These are phyloP conservation scores for Ceratocystis eucalypticola DNA, from an alignment of 2,329 filamentous ascomycete genomes.

Conservation along the genomic window DNA sequence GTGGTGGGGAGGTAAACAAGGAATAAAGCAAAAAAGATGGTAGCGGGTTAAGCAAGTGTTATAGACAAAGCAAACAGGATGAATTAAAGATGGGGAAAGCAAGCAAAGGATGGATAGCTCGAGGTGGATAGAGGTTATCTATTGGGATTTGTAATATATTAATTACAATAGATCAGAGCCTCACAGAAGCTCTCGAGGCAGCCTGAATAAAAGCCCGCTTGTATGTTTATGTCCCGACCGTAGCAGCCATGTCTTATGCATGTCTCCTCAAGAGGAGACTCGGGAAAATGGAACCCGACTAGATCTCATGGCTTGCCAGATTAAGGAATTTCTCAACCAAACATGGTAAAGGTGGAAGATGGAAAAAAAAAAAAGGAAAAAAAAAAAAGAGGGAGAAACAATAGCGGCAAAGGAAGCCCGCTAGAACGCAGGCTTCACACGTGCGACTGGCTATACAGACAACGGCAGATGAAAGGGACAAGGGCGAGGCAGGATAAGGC, in stretches of 20 bases:
- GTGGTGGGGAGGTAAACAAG: background rate
- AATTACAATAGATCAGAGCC: background rate
- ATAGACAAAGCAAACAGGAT: conserved; percentile 1
- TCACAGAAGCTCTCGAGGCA: background rate
- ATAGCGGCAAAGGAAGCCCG: background rate
- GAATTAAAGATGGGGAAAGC: conserved; percentile 13
- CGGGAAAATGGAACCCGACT: background rate
- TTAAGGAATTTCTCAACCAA: too few relatives aligned
- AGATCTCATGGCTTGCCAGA: background rate
- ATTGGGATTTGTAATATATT: background rate
- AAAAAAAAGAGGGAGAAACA: background rate
- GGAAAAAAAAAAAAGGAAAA: accelerated
- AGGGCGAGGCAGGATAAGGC: background rate
- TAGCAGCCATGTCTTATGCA: background rate
- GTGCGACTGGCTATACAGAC: conserved; percentile 13
- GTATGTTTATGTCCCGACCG: background rate
- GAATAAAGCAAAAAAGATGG: background rate
- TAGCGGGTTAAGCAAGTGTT: background rate
- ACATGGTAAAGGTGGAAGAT: background rate
- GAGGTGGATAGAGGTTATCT: background rate
- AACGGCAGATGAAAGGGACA: background rate
- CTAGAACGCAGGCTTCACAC: background rate
- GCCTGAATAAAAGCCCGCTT: background rate
- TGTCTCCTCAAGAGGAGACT: background rate
- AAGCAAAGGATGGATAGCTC: background rate